phyloP scores from a whole-genome alignment of 2,329 filamentous ascomycete genomes.

The Penicillium sp. region DNA sequence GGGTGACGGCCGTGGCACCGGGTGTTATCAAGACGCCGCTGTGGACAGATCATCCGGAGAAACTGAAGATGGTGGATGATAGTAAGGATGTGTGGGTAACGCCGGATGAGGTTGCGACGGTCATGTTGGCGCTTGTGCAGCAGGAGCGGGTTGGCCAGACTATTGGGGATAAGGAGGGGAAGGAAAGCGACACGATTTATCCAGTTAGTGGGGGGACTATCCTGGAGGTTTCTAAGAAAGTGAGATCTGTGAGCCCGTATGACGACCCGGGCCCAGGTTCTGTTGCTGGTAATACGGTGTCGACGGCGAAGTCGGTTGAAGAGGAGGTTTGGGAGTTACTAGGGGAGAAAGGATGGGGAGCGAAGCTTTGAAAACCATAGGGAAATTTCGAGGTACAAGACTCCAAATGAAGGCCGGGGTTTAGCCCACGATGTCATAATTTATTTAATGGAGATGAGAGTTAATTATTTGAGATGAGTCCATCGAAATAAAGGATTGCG shows the following conservation, averaged over 20 bases:
- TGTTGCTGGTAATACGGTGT: conserved; percentile 52
- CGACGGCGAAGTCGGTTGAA: conserved; percentile 40
- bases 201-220: conserved; percentile 56
- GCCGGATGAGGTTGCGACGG: conserved; percentile 64
- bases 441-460: neutral
- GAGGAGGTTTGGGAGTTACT: conserved; percentile 58
- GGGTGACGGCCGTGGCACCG: conserved; percentile 65
- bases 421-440: neutral
- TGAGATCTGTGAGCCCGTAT: conserved; percentile 55
- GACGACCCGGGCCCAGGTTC: conserved; percentile 60
- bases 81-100: conserved; percentile 61
- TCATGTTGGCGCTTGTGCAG: conserved; percentile 62
- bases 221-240: conserved; percentile 61
- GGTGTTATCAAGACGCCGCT: conserved; percentile 66
- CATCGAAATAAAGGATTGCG: neutral
- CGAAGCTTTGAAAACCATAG: conserved; percentile 28
- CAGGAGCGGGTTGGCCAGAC: conserved; percentile 49
- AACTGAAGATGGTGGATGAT: conserved; percentile 57
- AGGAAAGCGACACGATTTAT: conserved; percentile 31
- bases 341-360: conserved; percentile 56
- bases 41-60: conserved; percentile 67
- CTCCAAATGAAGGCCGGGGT: neutral
- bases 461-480: neutral
- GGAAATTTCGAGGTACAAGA: conserved; percentile 15
- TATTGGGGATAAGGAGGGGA: conserved; percentile 38